These are phyloP conservation scores for Phlebiopsis gigantea DNA, from an alignment of 768 basidiomycete genomes.

Conservation along the genomic window DNA sequence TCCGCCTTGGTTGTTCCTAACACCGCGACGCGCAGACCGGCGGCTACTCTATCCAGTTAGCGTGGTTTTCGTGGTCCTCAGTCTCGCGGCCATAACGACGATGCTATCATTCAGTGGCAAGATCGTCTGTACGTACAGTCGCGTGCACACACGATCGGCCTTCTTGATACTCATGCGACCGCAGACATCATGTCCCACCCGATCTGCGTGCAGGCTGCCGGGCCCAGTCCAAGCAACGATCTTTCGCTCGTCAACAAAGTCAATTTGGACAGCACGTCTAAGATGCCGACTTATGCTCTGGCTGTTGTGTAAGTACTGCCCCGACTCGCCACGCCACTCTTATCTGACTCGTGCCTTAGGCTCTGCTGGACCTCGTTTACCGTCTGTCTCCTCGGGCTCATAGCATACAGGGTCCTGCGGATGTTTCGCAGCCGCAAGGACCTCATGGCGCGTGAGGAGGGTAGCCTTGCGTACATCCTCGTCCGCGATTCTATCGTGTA, in stretches of 20 bases:
- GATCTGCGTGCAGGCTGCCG: conserved; percentile 4
- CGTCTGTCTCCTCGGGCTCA: conserved; percentile 5
- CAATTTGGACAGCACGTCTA: conserved; percentile 1
- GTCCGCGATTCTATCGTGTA: conserved; percentile 11
- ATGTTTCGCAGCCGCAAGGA: background rate
- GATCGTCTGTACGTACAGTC: conserved; percentile 4
- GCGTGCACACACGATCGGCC: too few species aligned
- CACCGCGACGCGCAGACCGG: conserved; percentile 4
- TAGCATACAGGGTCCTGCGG: conserved; percentile 1
- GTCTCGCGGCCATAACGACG: background rate
- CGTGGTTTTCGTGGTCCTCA: conserved; percentile 4
- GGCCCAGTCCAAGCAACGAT: background rate
- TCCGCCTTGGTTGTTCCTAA: background rate
- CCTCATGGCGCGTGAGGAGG: background rate
- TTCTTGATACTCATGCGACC: too few species aligned
- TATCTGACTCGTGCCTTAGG: background rate
- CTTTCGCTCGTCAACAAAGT: background rate
- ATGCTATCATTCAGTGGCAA: background rate
- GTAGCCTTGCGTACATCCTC: conserved; percentile 9
- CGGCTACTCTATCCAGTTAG: conserved; percentile 3
- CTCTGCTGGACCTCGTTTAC: conserved; percentile 6
- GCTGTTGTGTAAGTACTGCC: background rate
- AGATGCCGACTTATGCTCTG: background rate
- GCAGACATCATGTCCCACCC: conserved; percentile 6
- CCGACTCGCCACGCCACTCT: background rate